These are phyloP conservation scores for Corchorus olitorius DNA, from an alignment of 345 rosid species.

Conservation along the genomic window DNA sequence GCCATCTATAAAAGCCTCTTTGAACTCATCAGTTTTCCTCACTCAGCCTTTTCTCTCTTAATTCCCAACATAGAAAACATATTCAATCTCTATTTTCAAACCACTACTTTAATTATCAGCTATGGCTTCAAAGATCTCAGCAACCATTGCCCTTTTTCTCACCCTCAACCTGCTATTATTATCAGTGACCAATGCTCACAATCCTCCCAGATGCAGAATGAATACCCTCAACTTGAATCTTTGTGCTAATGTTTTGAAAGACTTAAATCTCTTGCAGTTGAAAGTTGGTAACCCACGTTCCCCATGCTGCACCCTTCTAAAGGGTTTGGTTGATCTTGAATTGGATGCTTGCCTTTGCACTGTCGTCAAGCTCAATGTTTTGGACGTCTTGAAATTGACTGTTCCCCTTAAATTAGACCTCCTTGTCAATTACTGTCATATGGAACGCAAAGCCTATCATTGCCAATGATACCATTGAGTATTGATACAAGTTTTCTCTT, in stretches of 20 bases:
- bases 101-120: no score
- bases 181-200: slow-evolving; percentile 52
- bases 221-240: slow-evolving; percentile 61
- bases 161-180: slow-evolving; percentile 60
- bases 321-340: slow-evolving; percentile 54
- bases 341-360: slow-evolving; percentile 81
- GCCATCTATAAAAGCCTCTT: no score
- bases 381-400: neutral
- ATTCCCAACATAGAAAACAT: no score
- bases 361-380: slow-evolving; percentile 60
- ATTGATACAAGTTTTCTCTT: no score
- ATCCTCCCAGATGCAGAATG: neutral
- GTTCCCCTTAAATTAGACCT: no score
- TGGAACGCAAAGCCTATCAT: no score
- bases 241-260: slow-evolving; percentile 47
- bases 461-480: no score
- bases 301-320: slow-evolving; percentile 59
- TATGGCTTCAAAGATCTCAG: slow-evolving; percentile 51
- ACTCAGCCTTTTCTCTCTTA: no score
- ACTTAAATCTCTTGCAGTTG: slow-evolving; percentile 45
- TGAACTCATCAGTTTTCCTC: no score
- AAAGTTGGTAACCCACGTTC: slow-evolving; percentile 50
- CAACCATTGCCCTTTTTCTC: slow-evolving; percentile 48
- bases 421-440: no score
- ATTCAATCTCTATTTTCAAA: no score